Conservation (phyloP, 805 yeast genomes). For the Metschnikowia similis region DNA sequence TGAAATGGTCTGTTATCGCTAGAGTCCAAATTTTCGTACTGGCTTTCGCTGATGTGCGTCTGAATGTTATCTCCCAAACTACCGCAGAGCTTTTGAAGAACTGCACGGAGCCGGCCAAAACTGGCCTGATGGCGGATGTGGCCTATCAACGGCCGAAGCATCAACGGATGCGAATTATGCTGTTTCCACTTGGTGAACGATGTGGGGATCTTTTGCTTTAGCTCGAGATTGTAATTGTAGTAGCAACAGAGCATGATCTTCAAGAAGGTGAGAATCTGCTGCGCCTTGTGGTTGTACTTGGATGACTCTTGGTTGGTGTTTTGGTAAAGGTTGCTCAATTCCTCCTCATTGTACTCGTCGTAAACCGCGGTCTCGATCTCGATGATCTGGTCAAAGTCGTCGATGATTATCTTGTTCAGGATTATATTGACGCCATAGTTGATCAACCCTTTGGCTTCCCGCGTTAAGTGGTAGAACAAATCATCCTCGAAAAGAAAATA, state of each 20-base stretch:
- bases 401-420: slow-evolving; percentile 59
- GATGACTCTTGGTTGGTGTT: slow-evolving; percentile 28
- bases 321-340: slow-evolving; percentile 26
- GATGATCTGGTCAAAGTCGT: slow-evolving; percentile 59
- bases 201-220: slow-evolving; percentile 45
- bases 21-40: slow-evolving; percentile 24
- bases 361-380: slow-evolving; percentile 64
- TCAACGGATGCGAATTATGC: slow-evolving; percentile 40
- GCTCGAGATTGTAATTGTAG: slow-evolving; percentile 43
- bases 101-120: slow-evolving; percentile 24
- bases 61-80: slow-evolving; percentile 8
- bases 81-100: slow-evolving; percentile 23
- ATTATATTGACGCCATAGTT: slow-evolving; percentile 67
- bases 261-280: slow-evolving; percentile 48
- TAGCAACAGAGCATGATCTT: slow-evolving; percentile 60
- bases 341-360: slow-evolving; percentile 38
- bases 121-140: slow-evolving; percentile 52
- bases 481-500: slow-evolving; percentile 84
- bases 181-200: slow-evolving; percentile 43
- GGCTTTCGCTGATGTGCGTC: slow-evolving; percentile 10
- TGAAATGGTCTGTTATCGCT: slow-evolving; percentile 30
- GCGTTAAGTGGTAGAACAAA: slow-evolving; percentile 67
- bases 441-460: slow-evolving; percentile 68
- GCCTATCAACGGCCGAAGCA: slow-evolving; percentile 56
- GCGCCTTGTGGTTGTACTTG: slow-evolving; percentile 43